These are phyloP conservation scores for Tetrahymena malaccensis DNA, from an alignment of 73 alveolate genomes.

Conservation along the genomic window DNA sequence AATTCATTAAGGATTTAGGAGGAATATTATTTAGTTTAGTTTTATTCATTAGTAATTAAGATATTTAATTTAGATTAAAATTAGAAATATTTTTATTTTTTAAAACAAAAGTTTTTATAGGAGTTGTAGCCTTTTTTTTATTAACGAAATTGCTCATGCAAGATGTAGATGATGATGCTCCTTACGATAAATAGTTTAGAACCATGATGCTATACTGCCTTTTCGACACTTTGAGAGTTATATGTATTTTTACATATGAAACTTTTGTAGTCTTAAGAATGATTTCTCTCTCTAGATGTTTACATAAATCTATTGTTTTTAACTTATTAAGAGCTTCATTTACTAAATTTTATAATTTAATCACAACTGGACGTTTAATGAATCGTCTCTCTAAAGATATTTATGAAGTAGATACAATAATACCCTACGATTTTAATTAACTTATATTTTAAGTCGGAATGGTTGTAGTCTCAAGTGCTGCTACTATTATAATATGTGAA, in stretches of 20 bases:
- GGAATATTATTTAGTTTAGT: not conserved
- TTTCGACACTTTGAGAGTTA: not conserved
- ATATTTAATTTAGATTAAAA: not conserved
- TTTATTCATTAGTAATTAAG: not conserved
- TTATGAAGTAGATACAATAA: conserved; percentile 1
- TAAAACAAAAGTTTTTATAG: not conserved
- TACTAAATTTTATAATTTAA: conserved; percentile 13
- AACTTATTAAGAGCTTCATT: conserved; percentile 12
- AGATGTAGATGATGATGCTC: not conserved
- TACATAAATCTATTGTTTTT: conserved; percentile 7
- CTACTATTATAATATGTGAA: not conserved
- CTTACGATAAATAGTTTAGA: not conserved
- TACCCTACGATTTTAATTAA: not conserved
- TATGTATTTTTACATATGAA: not conserved
- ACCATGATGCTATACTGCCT: not conserved
- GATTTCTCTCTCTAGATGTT: not conserved
- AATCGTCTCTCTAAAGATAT: conserved; percentile 18
- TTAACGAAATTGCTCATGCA: not conserved
- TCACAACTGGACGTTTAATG: conserved; percentile 18
- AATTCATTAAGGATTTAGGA: not conserved
- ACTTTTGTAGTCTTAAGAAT: not conserved
- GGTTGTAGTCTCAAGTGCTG: not conserved
- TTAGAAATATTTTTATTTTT: not conserved
- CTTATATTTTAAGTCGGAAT: not conserved
- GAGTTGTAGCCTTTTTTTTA: not conserved